Conservation (phyloP, 2,329 filamentous ascomycete species). For the Cladosporium cucumerinum region DNA sequence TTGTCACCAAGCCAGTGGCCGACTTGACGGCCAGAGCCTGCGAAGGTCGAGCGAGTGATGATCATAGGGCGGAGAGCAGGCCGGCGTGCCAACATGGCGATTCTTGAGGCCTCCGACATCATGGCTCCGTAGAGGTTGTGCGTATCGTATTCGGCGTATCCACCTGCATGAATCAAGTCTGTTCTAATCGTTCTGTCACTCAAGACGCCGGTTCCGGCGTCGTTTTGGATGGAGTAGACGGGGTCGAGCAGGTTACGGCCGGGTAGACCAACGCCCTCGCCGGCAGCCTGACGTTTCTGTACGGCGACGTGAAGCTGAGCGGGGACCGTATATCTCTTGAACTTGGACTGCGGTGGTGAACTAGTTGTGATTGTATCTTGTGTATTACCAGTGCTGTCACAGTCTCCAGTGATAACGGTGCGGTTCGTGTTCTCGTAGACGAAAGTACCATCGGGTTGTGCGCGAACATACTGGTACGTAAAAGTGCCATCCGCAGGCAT, state of each 20-base stretch:
- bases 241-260: constrained; percentile 63
- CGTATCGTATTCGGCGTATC: constrained; percentile 67
- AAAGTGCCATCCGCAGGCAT: constrained; percentile 32
- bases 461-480: constrained; percentile 33
- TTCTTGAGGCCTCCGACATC: constrained; percentile 66
- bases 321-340: constrained; percentile 20
- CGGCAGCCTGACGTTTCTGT: constrained; percentile 14
- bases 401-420: constrained; percentile 32
- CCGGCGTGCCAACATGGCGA: constrained; percentile 64
- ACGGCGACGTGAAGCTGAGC: background rate
- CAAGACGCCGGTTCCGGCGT: constrained; percentile 45
- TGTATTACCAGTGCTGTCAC: constrained; percentile 27
- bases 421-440: constrained; percentile 33
- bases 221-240: constrained; percentile 64
- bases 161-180: constrained; percentile 65
- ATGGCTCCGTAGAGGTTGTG: constrained; percentile 74
- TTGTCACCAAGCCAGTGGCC: constrained; percentile 63
- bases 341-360: constrained; percentile 27
- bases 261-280: constrained; percentile 49
- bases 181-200: constrained; percentile 57
- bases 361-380: constrained; percentile 32
- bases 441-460: constrained; percentile 32
- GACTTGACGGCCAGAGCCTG: constrained; percentile 62
- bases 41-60: constrained; percentile 73
- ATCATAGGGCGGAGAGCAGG: constrained; percentile 64